Evolutionary conservation across 1,284 basidiomycete species (phyloP).

Genomic region (Neonothopanus nambi): DNA sequence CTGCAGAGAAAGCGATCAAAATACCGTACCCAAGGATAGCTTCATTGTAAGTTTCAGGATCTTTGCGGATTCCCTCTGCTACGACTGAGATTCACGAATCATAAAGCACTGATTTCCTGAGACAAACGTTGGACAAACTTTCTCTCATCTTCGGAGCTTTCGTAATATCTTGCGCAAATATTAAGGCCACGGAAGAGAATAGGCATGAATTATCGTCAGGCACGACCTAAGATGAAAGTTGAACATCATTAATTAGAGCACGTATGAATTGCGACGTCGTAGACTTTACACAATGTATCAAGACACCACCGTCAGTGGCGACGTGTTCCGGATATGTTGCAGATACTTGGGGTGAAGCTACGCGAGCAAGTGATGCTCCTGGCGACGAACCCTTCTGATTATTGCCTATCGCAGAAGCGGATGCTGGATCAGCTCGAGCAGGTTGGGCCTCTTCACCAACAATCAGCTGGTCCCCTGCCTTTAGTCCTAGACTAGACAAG

Average conservation of each 20-base stretch:
- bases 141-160: constrained; percentile 67
- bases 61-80: constrained; percentile 72
- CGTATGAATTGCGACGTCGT: background rate
- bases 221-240: constrained; percentile 56
- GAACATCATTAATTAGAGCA: background rate
- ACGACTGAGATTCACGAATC: constrained; percentile 54
- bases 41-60: constrained; percentile 76
- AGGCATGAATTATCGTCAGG: constrained; percentile 94
- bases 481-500: constrained; percentile 74
- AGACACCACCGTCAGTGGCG: constrained; percentile 56
- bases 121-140: constrained; percentile 42
- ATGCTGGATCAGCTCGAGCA: constrained; percentile 17
- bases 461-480: constrained; percentile 81
- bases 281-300: constrained; percentile 66
- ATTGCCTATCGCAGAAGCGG: constrained; percentile 6
- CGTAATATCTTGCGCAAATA: constrained; percentile 79
- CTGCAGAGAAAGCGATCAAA: background rate
- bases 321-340: constrained; percentile 54
- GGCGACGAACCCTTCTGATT: constrained; percentile 7
- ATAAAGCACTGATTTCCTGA: constrained; percentile 8
- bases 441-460: constrained; percentile 52
- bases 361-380: constrained; percentile 7
- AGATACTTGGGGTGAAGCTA: constrained; percentile 14
- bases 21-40: constrained; percentile 76
- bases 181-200: constrained; percentile 81